These are phyloP conservation scores for Dendryphion nanum DNA, from an alignment of 2,329 filamentous ascomycete species.

Conservation along the genomic window DNA sequence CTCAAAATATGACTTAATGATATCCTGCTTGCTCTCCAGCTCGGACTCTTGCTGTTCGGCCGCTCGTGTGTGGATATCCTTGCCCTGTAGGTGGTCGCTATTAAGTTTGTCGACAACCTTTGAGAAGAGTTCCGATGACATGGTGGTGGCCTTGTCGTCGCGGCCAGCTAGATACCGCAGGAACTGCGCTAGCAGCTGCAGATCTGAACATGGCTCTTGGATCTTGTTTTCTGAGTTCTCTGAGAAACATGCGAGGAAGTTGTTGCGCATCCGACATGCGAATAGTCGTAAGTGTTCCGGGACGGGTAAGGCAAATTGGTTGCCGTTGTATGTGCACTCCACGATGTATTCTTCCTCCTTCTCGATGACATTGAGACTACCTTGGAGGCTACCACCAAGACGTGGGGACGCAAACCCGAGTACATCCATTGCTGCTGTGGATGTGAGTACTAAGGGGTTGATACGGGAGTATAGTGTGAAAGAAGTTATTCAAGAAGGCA, in stretches of 20 bases:
- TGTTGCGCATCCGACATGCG: constrained; percentile 10
- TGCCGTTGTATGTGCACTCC: constrained; percentile 6
- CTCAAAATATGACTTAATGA: constrained; percentile 14
- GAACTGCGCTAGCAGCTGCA: constrained; percentile 11
- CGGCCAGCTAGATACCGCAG: constrained; percentile 10
- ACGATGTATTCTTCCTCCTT: constrained; percentile 10
- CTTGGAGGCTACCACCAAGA: no score
- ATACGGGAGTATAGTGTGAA: no score
- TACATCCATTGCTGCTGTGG: constrained; percentile 4
- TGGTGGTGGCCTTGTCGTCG: constrained; percentile 7
- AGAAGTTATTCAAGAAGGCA: no score
- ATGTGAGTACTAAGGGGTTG: no score
- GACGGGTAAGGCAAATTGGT: constrained; percentile 4
- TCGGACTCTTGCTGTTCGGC: constrained; percentile 8
- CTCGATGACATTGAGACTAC: constrained; percentile 3
- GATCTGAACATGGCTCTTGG: constrained; percentile 11
- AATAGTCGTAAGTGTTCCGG: constrained; percentile 9
- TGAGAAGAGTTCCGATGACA: constrained; percentile 12
- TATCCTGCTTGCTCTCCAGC: constrained; percentile 8
- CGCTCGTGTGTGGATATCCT: constrained; percentile 11
- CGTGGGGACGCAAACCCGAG: constrained; percentile 7
- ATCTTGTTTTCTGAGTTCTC: constrained; percentile 5
- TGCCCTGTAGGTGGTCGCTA: constrained; percentile 8
- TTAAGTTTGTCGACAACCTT: constrained; percentile 9
- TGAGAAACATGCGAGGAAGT: constrained; percentile 9